phyloP scores from a whole-genome alignment of 2,329 filamentous ascomycete genomes.

The Pseudogymnoascus sp. region DNA sequence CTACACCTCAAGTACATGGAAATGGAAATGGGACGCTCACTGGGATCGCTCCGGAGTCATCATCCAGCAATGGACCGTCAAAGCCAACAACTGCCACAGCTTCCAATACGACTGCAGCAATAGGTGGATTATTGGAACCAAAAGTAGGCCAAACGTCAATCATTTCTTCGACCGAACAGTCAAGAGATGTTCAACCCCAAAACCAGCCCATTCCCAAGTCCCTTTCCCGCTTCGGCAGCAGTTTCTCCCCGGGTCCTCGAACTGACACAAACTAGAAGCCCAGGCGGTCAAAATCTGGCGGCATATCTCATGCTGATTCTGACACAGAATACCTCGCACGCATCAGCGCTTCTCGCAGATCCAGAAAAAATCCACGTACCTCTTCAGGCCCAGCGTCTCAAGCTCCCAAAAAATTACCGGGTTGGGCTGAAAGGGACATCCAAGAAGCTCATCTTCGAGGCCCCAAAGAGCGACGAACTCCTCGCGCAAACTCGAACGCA shows the following conservation, averaged over 20 bases:
- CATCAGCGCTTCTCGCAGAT: neutral
- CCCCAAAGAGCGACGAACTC: slow-evolving; percentile 1
- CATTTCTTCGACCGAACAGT: neutral
- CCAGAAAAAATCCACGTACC: neutral
- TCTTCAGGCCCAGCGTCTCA: neutral
- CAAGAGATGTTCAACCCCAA: neutral
- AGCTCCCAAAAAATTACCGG: neutral
- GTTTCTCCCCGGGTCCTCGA: neutral
- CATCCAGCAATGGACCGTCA: neutral
- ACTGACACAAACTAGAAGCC: neutral
- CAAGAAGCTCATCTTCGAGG: neutral
- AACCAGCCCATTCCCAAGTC: neutral
- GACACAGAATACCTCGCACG: neutral
- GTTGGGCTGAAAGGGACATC: neutral
- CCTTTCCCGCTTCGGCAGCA: neutral
- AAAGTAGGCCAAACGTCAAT: slow-evolving; percentile 2
- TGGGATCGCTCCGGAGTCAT: neutral
- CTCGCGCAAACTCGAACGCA: neutral
- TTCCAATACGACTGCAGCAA: neutral
- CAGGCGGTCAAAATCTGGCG: neutral
- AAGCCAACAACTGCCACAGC: neutral
- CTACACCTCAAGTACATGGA: neutral
- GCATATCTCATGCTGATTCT: neutral
- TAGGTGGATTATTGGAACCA: neutral
- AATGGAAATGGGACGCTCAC: neutral